Evolutionary conservation across 352 stramenopile species (phyloP), one percentile per base, ranked within the genome.

Genomic region (Globisporangium rhizosaccharum): DNA sequence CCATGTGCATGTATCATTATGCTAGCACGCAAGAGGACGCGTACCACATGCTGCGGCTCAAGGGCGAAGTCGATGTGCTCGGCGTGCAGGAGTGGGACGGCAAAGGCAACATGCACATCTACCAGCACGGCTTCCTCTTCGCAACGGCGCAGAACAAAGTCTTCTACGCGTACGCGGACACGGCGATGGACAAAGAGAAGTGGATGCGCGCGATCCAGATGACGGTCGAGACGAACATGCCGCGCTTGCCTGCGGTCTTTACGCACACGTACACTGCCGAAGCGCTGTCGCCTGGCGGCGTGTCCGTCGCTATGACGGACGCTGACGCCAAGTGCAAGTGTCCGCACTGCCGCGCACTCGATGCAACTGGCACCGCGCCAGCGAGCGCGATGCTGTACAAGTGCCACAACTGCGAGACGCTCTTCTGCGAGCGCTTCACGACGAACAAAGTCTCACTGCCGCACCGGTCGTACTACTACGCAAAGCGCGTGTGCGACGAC

Each of bases 81-180:
- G 88, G 87, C 18, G 88, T 94, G 18, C 87, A 95, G 65, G 85
- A 96, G 57, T 97, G 88, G 88, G 88, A 97, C 59, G 88, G 88
- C 59, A 94, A 96, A 66, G 88, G 85, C 60, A 94, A 94, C 66
- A 94, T 94, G 80, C 85, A 95, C 76, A 95, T 93, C 57, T 97
- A 97, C 63, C 72, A 88, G 58, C 74, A 92, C 63, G 88, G 88
- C 4, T 94, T 97, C 57, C 62, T 97, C 9, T 95, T 95, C 60
- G 85, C 83, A 15, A 95, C 85, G 51, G 77, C 83, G 33, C 85
- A 95, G 66, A 95, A 83, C 66, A 95, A 95, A 59, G 82, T 95
- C 12, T 95, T 95, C 59, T 95, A 95, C 63, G 83, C 83, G 23
- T 95, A 95, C 61, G 85, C 83, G 0, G 85, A 95, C 57, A 90